phyloP scores from a whole-genome alignment of 1,139 yeast species.

The Eremothecium coryli region DNA sequence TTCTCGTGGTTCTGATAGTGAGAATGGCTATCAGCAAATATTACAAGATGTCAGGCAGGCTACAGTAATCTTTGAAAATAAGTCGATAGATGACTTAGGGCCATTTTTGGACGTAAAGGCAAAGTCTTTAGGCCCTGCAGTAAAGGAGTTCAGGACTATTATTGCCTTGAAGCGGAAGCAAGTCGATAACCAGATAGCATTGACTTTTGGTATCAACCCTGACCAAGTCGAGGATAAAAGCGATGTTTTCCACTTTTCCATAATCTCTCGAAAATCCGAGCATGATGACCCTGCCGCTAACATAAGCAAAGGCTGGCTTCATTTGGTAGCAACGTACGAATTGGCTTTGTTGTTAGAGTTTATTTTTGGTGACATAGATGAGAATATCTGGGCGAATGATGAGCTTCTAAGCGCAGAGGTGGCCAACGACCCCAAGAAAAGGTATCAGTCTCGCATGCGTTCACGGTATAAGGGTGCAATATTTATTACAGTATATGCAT shows the following conservation, averaged over 20 bases:
- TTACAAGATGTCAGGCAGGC: constrained; percentile 4
- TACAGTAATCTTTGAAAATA: neutral
- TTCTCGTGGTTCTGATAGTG: neutral
- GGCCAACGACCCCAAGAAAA: constrained; percentile 5
- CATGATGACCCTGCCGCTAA: constrained; percentile 5
- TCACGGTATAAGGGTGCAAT: constrained; percentile 5
- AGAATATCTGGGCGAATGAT: constrained; percentile 4
- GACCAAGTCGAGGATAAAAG: constrained; percentile 3
- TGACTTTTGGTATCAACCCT: constrained; percentile 2
- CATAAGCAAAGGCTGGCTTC: constrained; percentile 2
- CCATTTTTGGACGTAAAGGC: constrained; percentile 4
- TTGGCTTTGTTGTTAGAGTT: constrained; percentile 3
- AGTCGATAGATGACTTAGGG: constrained; percentile 3
- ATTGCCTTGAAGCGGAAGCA: constrained; percentile 3
- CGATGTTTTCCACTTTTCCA: constrained; percentile 4
- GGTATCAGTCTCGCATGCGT: constrained; percentile 6
- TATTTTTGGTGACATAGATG: constrained; percentile 5
- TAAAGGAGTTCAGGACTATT: constrained; percentile 1
- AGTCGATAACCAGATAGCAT: neutral
- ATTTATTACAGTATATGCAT: constrained; percentile 5
- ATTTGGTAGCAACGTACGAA: constrained; percentile 3
- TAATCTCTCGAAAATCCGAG: constrained; percentile 3
- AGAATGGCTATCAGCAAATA: neutral
- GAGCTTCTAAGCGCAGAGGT: constrained; percentile 4
- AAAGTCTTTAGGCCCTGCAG: constrained; percentile 1